Evolutionary conservation across 129 eudicot species (phyloP).

Genomic region (Gnaphalium uliginosum): DNA sequence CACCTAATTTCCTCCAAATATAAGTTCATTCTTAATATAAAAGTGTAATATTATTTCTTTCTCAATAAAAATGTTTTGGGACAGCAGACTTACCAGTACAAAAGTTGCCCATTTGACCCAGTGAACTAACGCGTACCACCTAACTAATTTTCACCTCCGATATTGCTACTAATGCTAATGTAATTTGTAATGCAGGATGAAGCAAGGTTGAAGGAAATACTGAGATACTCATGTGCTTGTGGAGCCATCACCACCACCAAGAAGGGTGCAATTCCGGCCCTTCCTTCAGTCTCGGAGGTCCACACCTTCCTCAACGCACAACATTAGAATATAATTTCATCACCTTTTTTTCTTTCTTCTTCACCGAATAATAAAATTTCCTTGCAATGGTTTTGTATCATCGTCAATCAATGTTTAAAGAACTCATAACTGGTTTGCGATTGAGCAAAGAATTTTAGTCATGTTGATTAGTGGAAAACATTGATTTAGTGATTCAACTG

Average conservation of each 20-base stretch:
- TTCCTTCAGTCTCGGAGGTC: conserved; percentile 71
- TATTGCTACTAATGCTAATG: not conserved
- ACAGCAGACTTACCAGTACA: not conserved
- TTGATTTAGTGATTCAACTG: not conserved
- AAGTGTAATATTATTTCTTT: too few species aligned
- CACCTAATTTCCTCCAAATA: not conserved
- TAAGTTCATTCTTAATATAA: too few species aligned
- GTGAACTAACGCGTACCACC: not conserved
- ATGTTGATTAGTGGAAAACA: conserved; percentile 14
- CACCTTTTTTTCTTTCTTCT: not conserved
- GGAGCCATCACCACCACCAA: conserved; percentile 97
- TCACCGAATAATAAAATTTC: conserved; percentile 28
- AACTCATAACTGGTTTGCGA: conserved; percentile 6
- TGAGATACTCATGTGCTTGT: conserved; percentile 81
- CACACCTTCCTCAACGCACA: conserved; percentile 41
- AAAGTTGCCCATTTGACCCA: not conserved
- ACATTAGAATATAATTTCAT: not conserved
- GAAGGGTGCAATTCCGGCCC: conserved; percentile 98
- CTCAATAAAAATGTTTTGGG: too few species aligned
- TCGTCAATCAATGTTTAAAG: conserved; percentile 30
- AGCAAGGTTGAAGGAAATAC: conserved; percentile 56
- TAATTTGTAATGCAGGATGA: conserved; percentile 28
- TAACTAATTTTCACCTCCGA: not conserved
- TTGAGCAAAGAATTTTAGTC: conserved; percentile 4
- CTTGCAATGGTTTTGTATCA: conserved; percentile 30